Conservation (phyloP, 441 rosid genomes). For the Syzygium syzygioides region DNA sequence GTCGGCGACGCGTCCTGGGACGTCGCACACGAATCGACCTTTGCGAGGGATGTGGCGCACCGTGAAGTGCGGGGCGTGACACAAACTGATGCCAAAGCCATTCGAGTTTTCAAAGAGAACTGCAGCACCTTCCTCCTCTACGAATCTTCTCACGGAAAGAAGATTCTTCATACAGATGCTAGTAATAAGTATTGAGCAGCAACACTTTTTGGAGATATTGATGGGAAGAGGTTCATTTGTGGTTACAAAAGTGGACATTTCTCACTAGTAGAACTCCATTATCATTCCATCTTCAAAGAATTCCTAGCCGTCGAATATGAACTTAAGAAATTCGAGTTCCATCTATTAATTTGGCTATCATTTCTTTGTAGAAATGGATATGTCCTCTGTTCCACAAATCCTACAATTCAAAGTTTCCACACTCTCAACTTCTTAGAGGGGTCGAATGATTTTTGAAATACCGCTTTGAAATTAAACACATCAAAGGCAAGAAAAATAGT, state of each 20-base stretch:
- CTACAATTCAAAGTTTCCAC: too few species aligned
- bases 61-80: too few species aligned
- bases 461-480: too few species aligned
- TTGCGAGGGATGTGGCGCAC: too few species aligned
- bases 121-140: neutral
- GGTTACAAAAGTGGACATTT: neutral
- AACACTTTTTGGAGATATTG: neutral
- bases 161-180: neutral
- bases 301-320: neutral
- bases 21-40: too few species aligned
- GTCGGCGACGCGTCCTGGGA: too few species aligned
- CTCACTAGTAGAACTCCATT: neutral
- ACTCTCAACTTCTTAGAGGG: too few species aligned
- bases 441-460: too few species aligned
- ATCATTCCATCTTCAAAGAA: neutral
- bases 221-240: neutral
- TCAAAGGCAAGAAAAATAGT: too few species aligned
- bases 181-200: neutral
- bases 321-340: neutral
- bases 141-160: neutral
- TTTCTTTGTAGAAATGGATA: too few species aligned
- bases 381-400: too few species aligned
- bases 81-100: neutral
- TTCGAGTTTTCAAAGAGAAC: neutral
- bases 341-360: too few species aligned